Conservation (phyloP, 768 basidiomycete genomes). For the Collybia sordida region DNA sequence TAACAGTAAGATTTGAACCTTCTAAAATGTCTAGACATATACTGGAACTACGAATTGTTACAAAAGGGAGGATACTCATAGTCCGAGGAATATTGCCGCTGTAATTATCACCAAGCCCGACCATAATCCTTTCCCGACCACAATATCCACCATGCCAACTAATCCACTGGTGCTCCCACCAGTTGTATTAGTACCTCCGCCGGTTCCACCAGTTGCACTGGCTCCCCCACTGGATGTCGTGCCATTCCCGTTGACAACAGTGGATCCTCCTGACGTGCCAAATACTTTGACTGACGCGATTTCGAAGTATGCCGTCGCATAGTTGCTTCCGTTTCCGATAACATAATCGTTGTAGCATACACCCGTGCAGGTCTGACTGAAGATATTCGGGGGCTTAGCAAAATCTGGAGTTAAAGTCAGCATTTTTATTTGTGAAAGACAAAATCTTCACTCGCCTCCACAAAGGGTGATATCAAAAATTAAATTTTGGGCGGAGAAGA, state of each 20-base stretch:
- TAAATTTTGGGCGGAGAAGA: conserved; percentile 63
- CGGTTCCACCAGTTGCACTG: too few relatives aligned
- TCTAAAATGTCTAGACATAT: too few relatives aligned
- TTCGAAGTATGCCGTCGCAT: conserved; percentile 72
- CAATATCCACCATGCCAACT: too few relatives aligned
- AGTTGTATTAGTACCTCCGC: too few relatives aligned
- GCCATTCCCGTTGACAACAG: conserved; percentile 10
- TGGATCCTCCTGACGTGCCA: conserved; percentile 29
- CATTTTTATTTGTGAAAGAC: conserved; percentile 1
- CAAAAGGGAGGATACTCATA: conserved; percentile 41
- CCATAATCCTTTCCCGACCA: too few relatives aligned
- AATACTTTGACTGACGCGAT: conserved; percentile 59
- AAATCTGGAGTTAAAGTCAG: conserved; percentile 26
- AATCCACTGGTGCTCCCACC: too few relatives aligned
- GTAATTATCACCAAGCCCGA: too few relatives aligned
- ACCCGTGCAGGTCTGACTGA: conserved; percentile 66
- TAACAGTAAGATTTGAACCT: too few relatives aligned
- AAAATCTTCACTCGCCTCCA: conserved; percentile 38
- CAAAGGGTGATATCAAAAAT: conserved; percentile 78
- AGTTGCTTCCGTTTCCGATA: conserved; percentile 58
- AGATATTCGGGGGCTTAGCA: conserved; percentile 37
- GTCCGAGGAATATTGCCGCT: too few relatives aligned
- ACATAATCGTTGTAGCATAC: conserved; percentile 72
- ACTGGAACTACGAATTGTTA: too few relatives aligned
- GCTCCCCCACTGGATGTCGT: too few relatives aligned